Conservation (phyloP, 2,329 filamentous ascomycete genomes). For the Colletotrichum falcatum region DNA sequence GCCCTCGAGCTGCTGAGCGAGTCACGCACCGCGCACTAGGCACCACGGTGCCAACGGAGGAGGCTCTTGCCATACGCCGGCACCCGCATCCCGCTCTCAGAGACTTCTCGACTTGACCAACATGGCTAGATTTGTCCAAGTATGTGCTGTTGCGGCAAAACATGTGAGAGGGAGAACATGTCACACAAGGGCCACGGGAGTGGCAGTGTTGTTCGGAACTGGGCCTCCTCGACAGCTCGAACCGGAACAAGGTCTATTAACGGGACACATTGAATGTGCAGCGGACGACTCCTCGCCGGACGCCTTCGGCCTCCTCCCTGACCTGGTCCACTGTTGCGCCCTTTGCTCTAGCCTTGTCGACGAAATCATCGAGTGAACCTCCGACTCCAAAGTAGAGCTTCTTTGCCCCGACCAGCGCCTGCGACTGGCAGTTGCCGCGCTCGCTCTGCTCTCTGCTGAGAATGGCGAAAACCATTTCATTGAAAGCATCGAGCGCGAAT, state of each 20-base stretch:
- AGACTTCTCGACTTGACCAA: not conserved
- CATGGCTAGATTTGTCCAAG: not conserved
- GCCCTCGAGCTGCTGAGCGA: not conserved
- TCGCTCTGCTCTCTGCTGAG: constrained; percentile 60
- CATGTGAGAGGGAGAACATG: not conserved
- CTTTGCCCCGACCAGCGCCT: constrained; percentile 79
- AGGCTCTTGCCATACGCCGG: not conserved
- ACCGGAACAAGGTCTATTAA: constrained; percentile 32
- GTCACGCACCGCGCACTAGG: too few relatives aligned
- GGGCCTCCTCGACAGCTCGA: constrained; percentile 19
- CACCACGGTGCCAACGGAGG: not conserved
- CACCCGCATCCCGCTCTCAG: not conserved
- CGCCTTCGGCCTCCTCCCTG: constrained; percentile 70
- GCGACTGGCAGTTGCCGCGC: constrained; percentile 37
- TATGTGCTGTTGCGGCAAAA: constrained; percentile 6
- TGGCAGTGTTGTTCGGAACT: constrained; percentile 41
- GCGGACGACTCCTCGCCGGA: constrained; percentile 70
- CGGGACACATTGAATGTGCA: constrained; percentile 53
- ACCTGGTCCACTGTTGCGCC: constrained; percentile 63
- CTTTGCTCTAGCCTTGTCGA: constrained; percentile 61
- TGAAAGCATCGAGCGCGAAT: constrained; percentile 75
- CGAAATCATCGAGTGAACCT: constrained; percentile 82
- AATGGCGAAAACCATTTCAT: constrained; percentile 72
- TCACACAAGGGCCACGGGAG: not conserved
- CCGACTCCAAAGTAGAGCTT: constrained; percentile 87